Percentiles rank a stretch among this genome's conserved stretches.
These are phyloP conservation scores for Phyllosticta paracitricarpa DNA, from an alignment of 2,329 filamentous ascomycete genomes.

Conservation along the genomic window DNA sequence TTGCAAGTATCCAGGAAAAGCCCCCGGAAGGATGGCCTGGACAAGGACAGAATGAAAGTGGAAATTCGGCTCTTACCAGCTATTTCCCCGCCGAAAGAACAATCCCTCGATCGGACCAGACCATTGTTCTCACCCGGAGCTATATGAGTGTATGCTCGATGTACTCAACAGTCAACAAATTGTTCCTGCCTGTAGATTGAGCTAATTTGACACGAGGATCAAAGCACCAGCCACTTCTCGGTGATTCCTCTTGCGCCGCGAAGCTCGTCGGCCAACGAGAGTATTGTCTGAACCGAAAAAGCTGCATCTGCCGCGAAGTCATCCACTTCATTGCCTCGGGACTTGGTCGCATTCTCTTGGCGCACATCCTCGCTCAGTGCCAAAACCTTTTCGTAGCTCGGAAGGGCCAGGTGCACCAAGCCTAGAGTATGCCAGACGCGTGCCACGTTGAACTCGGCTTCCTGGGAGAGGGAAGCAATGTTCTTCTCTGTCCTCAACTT, in stretches of 20 bases:
- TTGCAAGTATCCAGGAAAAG: no score
- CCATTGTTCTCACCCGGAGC: no score
- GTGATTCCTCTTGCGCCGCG: conserved; percentile 51
- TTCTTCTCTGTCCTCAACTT: conserved; percentile 41
- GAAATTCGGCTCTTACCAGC: no score
- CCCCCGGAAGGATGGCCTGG: no score
- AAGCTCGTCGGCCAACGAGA: conserved; percentile 53
- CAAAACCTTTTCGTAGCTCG: conserved; percentile 57
- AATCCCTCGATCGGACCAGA: no score
- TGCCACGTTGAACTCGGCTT: conserved; percentile 74
- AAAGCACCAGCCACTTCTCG: conserved; percentile 43
- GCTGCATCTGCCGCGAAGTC: conserved; percentile 62
- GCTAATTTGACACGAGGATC: conserved; percentile 4
- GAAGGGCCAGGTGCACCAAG: conserved; percentile 59
- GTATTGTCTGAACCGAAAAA: conserved; percentile 62
- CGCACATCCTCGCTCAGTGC: conserved; percentile 39
- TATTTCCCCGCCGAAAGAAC: no score
- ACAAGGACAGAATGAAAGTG: no score
- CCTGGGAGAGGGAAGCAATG: conserved; percentile 47
- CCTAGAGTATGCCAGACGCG: conserved; percentile 68
- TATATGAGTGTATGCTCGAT: no score
- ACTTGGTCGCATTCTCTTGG: conserved; percentile 12
- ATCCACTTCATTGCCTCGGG: conserved; percentile 28
- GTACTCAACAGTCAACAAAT: no score
- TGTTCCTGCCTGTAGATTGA: no score